Evolutionary conservation across 495 filamentous ascomycete species (phyloP).

Genomic region (Elaphomyces granulatus): DNA sequence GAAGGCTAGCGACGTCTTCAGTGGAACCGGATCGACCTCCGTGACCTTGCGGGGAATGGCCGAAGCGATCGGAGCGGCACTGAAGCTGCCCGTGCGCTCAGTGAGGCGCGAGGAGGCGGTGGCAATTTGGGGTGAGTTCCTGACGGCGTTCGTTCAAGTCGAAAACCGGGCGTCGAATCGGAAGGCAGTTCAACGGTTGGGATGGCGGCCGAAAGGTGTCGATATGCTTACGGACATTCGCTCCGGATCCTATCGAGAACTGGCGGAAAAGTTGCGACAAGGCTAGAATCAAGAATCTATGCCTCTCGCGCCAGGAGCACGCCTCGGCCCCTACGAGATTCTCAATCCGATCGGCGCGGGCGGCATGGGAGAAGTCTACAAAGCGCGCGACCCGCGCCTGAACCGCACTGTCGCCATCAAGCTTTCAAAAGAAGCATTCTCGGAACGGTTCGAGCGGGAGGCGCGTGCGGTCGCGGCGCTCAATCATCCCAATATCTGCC

Average conservation of each 20-base stretch:
- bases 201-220: constrained; percentile 18
- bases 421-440: no score
- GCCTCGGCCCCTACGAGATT: no score
- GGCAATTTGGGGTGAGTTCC: constrained; percentile 11
- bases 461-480: no score
- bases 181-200: constrained; percentile 21
- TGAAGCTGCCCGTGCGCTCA: constrained; percentile 13
- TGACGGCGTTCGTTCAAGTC: constrained; percentile 13
- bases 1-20: constrained; percentile 17
- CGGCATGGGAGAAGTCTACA: no score
- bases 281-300: no score
- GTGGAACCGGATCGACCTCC: constrained; percentile 12
- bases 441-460: no score
- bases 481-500: no score
- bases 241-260: background rate
- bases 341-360: no score
- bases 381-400: no score
- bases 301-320: no score
- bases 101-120: constrained; percentile 13
- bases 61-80: constrained; percentile 14
- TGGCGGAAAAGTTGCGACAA: background rate
- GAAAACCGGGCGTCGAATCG: constrained; percentile 16
- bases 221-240: constrained; percentile 12
- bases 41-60: constrained; percentile 17
- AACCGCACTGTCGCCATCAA: no score